phyloP scores from a whole-genome alignment of 164 flowering plant species.

The Magnolia officinalis region DNA sequence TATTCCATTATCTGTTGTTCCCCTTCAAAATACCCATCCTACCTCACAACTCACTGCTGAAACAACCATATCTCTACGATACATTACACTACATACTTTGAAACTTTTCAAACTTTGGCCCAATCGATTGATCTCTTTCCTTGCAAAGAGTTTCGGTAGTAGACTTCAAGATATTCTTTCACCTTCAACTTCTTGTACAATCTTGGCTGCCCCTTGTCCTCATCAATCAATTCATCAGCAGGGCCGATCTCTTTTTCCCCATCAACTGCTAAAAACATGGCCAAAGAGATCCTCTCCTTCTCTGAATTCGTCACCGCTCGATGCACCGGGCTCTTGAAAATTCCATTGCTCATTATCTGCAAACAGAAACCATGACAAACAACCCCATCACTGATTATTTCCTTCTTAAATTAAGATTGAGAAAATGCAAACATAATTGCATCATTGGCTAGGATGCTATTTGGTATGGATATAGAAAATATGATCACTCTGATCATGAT shows the following conservation, averaged over 20 bases:
- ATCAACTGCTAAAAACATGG: slow-evolving; percentile 7
- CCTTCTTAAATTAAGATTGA: too few species aligned
- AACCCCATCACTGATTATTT: too few species aligned
- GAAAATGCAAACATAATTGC: too few species aligned
- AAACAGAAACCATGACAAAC: background rate
- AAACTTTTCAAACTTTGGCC: slow-evolving; percentile 4
- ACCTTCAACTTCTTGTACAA: slow-evolving; percentile 31
- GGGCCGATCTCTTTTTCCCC: slow-evolving; percentile 40
- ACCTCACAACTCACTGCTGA: too few species aligned
- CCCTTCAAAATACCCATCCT: too few species aligned
- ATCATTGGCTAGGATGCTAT: too few species aligned
- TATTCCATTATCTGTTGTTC: too few species aligned
- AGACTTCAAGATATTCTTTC: slow-evolving; percentile 16
- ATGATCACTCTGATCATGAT: too few species aligned
- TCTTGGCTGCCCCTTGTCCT: slow-evolving; percentile 24
- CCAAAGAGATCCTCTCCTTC: slow-evolving; percentile 11
- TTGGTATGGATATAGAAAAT: too few species aligned
- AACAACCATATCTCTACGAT: too few species aligned
- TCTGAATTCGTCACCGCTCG: slow-evolving; percentile 38
- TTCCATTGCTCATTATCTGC: slow-evolving; percentile 58
- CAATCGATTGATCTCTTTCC: slow-evolving; percentile 16
- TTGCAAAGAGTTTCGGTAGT: background rate
- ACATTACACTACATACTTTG: background rate
- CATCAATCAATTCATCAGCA: slow-evolving; percentile 26
- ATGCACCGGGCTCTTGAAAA: slow-evolving; percentile 47